Percentiles rank a stretch among this genome's conserved stretches.
Conservation (phyloP, 345 rosid genomes). For the Euphorbia peplus region DNA sequence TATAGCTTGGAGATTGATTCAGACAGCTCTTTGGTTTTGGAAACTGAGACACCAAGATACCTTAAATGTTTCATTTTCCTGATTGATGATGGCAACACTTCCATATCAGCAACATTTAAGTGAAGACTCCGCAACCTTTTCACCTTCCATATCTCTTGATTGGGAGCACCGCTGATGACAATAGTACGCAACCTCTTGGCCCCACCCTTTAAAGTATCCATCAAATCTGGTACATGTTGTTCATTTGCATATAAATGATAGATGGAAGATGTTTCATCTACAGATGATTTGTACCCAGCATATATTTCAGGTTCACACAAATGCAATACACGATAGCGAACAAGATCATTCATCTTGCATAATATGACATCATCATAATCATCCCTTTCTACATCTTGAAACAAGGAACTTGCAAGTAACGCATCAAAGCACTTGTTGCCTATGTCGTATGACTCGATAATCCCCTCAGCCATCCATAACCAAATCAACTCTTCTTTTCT, state of each 20-base stretch:
- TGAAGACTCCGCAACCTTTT: background rate
- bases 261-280: slow-evolving; percentile 10
- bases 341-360: slow-evolving; percentile 30
- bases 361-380: background rate
- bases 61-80: too few relatives aligned
- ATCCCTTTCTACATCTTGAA: slow-evolving; percentile 19
- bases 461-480: slow-evolving; percentile 11
- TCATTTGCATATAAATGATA: background rate
- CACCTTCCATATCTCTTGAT: background rate
- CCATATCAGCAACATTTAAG: background rate
- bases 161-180: background rate
- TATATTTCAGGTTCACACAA: slow-evolving; percentile 11
- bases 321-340: slow-evolving; percentile 21
- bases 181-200: background rate
- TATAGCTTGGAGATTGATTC: too few relatives aligned
- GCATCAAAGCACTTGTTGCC: slow-evolving; percentile 26
- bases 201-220: background rate
- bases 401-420: too few relatives aligned
- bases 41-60: too few relatives aligned
- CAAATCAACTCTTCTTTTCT: background rate
- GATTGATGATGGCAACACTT: slow-evolving; percentile 15
- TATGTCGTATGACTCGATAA: background rate
- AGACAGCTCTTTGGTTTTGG: too few relatives aligned
- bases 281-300: background rate
- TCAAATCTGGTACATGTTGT: too few relatives aligned